These are phyloP conservation scores for Venturia oleaginea DNA, from an alignment of 2,329 filamentous ascomycete species.

Conservation along the genomic window DNA sequence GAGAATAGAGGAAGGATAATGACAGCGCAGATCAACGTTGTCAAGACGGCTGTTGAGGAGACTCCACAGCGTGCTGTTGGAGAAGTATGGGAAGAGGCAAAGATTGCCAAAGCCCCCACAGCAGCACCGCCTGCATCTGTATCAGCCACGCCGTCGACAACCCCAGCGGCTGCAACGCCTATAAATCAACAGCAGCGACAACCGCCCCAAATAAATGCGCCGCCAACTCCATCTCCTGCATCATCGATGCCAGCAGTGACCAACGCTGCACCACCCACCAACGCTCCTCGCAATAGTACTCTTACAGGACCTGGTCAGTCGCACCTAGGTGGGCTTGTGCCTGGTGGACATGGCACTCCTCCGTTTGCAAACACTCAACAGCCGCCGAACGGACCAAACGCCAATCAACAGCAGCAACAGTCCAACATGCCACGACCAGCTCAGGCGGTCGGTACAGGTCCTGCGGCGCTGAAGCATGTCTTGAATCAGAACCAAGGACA, in stretches of 20 bases:
- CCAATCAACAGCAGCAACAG: not conserved
- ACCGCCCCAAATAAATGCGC: not conserved
- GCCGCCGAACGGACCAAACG: not conserved
- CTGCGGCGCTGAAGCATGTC: conserved; percentile 11
- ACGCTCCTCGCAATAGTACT: not conserved
- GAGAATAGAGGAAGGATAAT: conserved; percentile 58
- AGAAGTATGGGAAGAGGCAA: conserved; percentile 80
- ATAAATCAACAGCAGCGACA: conserved; percentile 1
- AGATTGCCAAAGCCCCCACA: conserved; percentile 46
- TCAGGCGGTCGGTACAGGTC: conserved; percentile 9
- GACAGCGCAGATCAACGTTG: conserved; percentile 64
- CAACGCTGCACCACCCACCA: not conserved
- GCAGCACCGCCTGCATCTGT: conserved; percentile 13
- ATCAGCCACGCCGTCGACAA: conserved; percentile 13
- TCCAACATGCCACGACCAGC: not conserved
- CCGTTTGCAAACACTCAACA: conserved; percentile 1
- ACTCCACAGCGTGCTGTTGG: conserved; percentile 75
- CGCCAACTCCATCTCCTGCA: conserved; percentile 1
- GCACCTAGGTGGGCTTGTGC: not conserved
- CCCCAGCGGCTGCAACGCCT: not conserved
- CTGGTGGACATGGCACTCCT: not conserved
- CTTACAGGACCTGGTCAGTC: not conserved
- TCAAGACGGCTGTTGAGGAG: conserved; percentile 73
- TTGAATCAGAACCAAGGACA: not conserved
- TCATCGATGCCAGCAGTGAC: not conserved